Percentiles rank a stretch among this genome's conserved stretches.
These are phyloP conservation scores for Sphaerulina musiva DNA, from an alignment of 2,329 filamentous ascomycete genomes.

Conservation along the genomic window DNA sequence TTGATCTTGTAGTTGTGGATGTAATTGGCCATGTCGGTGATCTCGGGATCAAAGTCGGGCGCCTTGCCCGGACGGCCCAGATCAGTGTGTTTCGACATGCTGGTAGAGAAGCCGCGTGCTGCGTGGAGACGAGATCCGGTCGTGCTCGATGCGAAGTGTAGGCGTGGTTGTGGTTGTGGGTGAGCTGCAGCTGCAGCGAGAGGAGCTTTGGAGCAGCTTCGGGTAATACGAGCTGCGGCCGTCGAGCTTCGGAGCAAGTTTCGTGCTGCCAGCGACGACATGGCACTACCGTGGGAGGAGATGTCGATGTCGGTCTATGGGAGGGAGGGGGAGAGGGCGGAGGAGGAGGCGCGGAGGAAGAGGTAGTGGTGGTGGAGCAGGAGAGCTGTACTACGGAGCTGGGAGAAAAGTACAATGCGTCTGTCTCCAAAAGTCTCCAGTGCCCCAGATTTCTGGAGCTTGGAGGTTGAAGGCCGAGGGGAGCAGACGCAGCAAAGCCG, in stretches of 20 bases:
- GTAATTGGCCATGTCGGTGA: constrained; percentile 90
- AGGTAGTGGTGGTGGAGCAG: no score
- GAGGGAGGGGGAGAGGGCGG: not conserved
- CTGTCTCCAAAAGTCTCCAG: no score
- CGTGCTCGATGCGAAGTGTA: not conserved
- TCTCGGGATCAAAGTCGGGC: constrained; percentile 72
- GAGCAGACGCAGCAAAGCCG: no score
- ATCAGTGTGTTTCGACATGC: constrained; percentile 29
- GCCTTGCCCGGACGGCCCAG: constrained; percentile 28
- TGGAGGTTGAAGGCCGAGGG: no score
- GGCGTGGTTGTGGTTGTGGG: not conserved
- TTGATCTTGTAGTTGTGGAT: constrained; percentile 86
- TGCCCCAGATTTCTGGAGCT: no score
- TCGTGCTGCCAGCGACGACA: constrained; percentile 38
- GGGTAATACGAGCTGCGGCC: constrained; percentile 22
- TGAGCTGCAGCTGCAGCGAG: constrained; percentile 17
- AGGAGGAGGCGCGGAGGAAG: no score
- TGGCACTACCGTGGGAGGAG: constrained; percentile 8
- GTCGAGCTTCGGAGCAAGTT: constrained; percentile 30
- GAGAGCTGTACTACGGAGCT: no score
- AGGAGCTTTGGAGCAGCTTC: constrained; percentile 26
- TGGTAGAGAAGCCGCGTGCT: constrained; percentile 29
- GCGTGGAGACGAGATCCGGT: constrained; percentile 14
- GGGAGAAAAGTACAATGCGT: no score
- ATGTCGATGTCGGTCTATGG: not conserved